Evolutionary conservation across 164 flowering plant species (phyloP).

Genomic region (Chimonanthus salicifolius): DNA sequence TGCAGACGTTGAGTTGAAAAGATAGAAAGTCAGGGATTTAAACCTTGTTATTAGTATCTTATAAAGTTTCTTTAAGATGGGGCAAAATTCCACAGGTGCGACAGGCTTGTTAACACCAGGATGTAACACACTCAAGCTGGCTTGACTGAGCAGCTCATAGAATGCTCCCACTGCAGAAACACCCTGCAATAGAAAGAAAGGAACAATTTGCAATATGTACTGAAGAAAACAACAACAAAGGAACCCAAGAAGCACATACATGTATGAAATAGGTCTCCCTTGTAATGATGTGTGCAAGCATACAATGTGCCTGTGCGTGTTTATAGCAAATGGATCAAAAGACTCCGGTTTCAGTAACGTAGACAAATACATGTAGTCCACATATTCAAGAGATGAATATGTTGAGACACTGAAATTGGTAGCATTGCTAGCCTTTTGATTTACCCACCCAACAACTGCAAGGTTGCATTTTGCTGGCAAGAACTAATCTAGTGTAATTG

Average conservation of each 20-base stretch:
- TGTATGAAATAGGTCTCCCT: background rate
- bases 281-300: background rate
- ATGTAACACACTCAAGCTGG: slow-evolving; percentile 56
- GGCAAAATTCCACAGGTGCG: slow-evolving; percentile 89
- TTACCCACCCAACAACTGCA: background rate
- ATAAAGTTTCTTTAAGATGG: slow-evolving; percentile 77
- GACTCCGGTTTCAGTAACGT: background rate
- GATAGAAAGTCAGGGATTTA: background rate
- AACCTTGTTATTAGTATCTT: slow-evolving; percentile 73
- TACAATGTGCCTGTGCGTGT: background rate
- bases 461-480: background rate
- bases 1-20: background rate
- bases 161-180: slow-evolving; percentile 95
- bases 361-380: background rate
- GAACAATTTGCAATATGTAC: background rate
- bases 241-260: background rate
- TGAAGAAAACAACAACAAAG: background rate
- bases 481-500: background rate
- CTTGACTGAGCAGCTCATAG: slow-evolving; percentile 75
- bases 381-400: background rate
- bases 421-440: too few relatives aligned
- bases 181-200: slow-evolving; percentile 41
- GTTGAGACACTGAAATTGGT: background rate
- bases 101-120: slow-evolving; percentile 73
- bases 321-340: background rate